Evolutionary conservation across 306 rosid species (phyloP).

Genomic region (Dryas drummondii): DNA sequence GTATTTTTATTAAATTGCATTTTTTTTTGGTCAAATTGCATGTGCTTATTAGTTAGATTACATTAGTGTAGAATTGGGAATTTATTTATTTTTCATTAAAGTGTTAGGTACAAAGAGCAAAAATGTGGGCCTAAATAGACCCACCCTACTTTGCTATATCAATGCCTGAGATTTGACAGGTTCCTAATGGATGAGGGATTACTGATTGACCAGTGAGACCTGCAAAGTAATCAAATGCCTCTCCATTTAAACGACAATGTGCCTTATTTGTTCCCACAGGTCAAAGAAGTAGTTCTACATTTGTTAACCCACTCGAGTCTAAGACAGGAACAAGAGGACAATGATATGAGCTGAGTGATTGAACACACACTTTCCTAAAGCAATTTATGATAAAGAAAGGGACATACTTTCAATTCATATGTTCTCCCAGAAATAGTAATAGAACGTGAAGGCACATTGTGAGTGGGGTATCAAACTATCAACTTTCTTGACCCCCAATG

Average conservation of each 20-base stretch:
- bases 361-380: conserved; percentile 23
- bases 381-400: conserved; percentile 12
- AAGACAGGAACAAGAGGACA: conserved; percentile 1
- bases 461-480: background rate
- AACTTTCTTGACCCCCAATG: background rate
- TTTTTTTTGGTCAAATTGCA: no score
- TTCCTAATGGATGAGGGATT: no score
- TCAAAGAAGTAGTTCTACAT: conserved; percentile 9
- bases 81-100: no score
- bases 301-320: conserved; percentile 7
- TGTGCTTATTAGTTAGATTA: no score
- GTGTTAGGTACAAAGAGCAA: no score
- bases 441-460: conserved; percentile 14
- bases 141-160: no score
- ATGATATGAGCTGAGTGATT: conserved; percentile 25
- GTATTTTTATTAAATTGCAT: no score
- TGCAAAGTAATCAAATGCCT: background rate
- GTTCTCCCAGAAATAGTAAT: background rate
- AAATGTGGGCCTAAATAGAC: no score
- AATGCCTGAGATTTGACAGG: no score
- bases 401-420: background rate
- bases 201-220: background rate
- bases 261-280: background rate
- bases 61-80: no score
- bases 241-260: background rate